phyloP scores from a whole-genome alignment of 164 flowering plant species.

The Vitis labrusca region DNA sequence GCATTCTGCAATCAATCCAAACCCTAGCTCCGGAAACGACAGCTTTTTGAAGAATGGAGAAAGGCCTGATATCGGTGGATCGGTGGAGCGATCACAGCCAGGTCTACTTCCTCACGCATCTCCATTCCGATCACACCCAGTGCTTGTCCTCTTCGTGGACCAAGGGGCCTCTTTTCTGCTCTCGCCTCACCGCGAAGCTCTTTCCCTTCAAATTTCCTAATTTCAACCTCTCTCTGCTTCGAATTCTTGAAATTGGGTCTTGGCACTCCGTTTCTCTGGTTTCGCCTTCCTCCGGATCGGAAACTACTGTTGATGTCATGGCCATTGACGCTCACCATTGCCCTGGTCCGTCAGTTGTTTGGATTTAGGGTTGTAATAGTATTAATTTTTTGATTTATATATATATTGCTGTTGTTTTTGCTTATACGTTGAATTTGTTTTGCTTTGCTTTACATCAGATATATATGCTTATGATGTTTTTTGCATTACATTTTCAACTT shows the following conservation, averaged over 20 bases:
- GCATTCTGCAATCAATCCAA: background rate
- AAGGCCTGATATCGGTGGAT: conserved; percentile 69
- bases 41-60: conserved; percentile 42
- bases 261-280: conserved; percentile 49
- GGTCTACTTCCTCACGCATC: conserved; percentile 80
- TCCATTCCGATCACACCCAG: conserved; percentile 82
- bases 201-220: conserved; percentile 64
- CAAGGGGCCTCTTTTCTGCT: conserved; percentile 71
- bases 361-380: background rate
- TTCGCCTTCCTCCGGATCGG: conserved; percentile 44
- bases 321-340: conserved; percentile 85
- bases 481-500: too few species aligned
- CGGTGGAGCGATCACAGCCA: conserved; percentile 57
- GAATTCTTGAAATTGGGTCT: conserved; percentile 52
- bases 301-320: conserved; percentile 41
- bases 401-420: too few species aligned
- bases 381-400: background rate
- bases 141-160: conserved; percentile 70
- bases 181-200: conserved; percentile 75
- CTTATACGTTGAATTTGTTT: too few species aligned
- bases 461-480: too few species aligned
- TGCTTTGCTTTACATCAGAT: too few species aligned
- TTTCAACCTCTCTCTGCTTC: conserved; percentile 63
- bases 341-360: conserved; percentile 51
- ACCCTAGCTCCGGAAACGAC: background rate